Evolutionary conservation across 2,329 filamentous ascomycete genomes (phyloP), one percentile per base, ranked within the genome.

Genomic region (Fusarium multiceps): DNA sequence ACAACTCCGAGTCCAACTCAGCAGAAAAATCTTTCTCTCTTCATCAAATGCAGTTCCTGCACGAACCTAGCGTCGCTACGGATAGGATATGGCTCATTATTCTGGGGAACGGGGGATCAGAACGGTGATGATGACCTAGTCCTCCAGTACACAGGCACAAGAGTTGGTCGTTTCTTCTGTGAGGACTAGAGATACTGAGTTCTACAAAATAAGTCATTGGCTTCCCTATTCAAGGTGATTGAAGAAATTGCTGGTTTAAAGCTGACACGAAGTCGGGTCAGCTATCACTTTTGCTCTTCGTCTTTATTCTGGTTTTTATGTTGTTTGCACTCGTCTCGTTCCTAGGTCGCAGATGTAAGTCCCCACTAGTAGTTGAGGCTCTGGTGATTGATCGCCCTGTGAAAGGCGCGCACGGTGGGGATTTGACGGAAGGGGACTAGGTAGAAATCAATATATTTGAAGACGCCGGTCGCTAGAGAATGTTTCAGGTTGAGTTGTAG

Each of bases 361-460:
- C 34, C 34, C 18, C 34, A 3, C 18, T 37, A 37, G 34, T n/a
- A 37, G 18, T n/a, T 37, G 34, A 37, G 34, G 34, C 34, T 37
- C 18, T n/a, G 18, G 34, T 40, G 28, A 13, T 30, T 30, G 3
- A 46, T 23, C 9, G 23, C 60, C 63, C 48, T 50, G 55, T 66
- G 55, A 66, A 40, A 45, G 30, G 20, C 55, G 20, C 55, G 62
- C 62, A 66, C 63, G 16, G 63, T 66, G 16, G 25, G 2, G 48
- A 48, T n/a, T 10, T n/a, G 9, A 18, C 9, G 2, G 25, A 27
- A 37, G 11, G 11, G 7, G 13, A 23, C 23, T 21, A 40, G 6
- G 18, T 27, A 14, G 30, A 13, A 57, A 30, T 37, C 2, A 20
- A 56, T 45, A 18, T 49, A 25, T 21, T 21, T 47, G 49, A 43